phyloP scores from a whole-genome alignment of 345 rosid genomes.

The Rhodamnia argentea region DNA sequence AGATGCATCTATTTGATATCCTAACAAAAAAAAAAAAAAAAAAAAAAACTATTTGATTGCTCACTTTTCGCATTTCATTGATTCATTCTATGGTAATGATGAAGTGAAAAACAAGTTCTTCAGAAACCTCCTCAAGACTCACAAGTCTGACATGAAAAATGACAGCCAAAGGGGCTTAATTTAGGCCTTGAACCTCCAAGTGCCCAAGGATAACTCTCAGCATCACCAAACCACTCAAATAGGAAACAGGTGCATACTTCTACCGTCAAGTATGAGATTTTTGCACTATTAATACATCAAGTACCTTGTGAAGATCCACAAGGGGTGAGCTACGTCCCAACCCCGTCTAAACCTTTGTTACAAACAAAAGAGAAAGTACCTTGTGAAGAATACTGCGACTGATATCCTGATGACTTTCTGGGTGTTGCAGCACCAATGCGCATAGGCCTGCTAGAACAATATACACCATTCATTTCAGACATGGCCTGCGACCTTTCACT shows the following conservation, averaged over 20 bases:
- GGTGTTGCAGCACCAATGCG: constrained; percentile 96
- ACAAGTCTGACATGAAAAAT: background rate
- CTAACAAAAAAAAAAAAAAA: background rate
- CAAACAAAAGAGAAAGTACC: constrained; percentile 14
- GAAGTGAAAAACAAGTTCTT: background rate
- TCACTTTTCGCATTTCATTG: background rate
- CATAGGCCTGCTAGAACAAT: constrained; percentile 93
- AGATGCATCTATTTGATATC: background rate
- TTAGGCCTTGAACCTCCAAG: background rate
- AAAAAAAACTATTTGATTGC: background rate
- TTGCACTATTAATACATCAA: background rate
- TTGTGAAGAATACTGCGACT: constrained; percentile 50
- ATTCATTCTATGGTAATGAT: background rate
- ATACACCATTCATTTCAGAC: constrained; percentile 89
- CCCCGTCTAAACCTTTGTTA: background rate
- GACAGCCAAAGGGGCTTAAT: background rate
- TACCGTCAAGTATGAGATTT: background rate
- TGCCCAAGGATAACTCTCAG: background rate
- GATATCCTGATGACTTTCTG: constrained; percentile 76
- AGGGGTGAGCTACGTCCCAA: background rate
- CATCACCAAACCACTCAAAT: background rate
- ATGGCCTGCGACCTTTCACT: constrained; percentile 71
- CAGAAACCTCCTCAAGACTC: background rate
- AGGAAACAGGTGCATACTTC: background rate
- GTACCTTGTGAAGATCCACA: background rate